Percentiles rank a stretch among this genome's conserved stretches.
Conservation (phyloP, 1,284 basidiomycete species). For the Naganishia albida region DNA sequence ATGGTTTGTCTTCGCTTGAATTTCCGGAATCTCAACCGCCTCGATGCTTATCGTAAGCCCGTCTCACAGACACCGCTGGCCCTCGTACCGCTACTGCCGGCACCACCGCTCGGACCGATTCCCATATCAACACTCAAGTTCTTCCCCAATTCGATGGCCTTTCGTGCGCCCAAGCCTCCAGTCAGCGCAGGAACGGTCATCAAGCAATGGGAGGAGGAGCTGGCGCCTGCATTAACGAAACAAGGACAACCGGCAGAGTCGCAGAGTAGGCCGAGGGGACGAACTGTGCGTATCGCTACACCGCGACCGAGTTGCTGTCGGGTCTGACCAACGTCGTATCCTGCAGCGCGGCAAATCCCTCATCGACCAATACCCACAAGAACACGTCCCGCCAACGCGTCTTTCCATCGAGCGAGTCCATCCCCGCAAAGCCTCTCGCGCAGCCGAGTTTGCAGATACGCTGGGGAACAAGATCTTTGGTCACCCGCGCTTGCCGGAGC, state of each 20-base stretch:
- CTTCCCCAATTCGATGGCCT: constrained; percentile 22
- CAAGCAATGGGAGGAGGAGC: constrained; percentile 16
- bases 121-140: constrained; percentile 13
- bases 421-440: constrained; percentile 12
- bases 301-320: background rate
- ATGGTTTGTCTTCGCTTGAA: background rate
- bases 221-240: background rate
- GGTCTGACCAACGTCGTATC: too few species aligned
- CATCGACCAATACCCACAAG: constrained; percentile 21
- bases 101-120: constrained; percentile 19
- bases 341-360: constrained; percentile 23
- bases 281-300: background rate
- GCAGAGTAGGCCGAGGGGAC: background rate
- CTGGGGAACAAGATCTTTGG: constrained; percentile 26
- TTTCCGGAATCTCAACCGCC: background rate
- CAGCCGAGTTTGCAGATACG: constrained; percentile 17
- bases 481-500: background rate
- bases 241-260: background rate
- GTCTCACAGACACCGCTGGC: background rate
- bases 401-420: constrained; percentile 14
- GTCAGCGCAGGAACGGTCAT: constrained; percentile 15
- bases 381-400: constrained; percentile 14
- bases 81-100: constrained; percentile 1
- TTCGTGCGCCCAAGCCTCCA: constrained; percentile 23
- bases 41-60: background rate